phyloP scores from a whole-genome alignment of 2,329 filamentous ascomycete species.

The Diaporthe vexans region DNA sequence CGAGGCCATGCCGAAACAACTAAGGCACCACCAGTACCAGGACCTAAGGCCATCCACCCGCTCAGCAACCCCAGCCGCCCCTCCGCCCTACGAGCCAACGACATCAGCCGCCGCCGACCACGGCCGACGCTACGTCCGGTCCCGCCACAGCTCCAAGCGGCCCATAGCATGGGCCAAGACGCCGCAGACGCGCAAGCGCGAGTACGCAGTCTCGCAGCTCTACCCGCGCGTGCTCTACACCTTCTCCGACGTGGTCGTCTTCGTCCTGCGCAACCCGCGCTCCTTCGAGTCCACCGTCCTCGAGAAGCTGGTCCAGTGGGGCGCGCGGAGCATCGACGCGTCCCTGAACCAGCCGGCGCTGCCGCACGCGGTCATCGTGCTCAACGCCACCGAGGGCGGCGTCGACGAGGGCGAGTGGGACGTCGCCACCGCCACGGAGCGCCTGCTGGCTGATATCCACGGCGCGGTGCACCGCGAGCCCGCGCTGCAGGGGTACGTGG shows the following conservation, averaged over 20 bases:
- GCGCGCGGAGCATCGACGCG: constrained; percentile 59
- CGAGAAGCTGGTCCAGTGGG: constrained; percentile 60
- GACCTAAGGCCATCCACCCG: neutral
- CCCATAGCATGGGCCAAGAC: constrained; percentile 47
- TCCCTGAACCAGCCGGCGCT: constrained; percentile 67
- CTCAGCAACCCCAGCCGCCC: neutral
- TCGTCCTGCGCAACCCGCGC: constrained; percentile 53
- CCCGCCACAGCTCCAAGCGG: constrained; percentile 13
- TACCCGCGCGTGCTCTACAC: constrained; percentile 58
- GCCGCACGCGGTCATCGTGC: constrained; percentile 66
- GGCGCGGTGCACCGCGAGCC: constrained; percentile 17
- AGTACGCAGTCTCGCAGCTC: constrained; percentile 53
- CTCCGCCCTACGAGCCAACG: neutral
- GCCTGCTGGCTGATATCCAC: neutral
- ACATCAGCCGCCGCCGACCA: too few species aligned
- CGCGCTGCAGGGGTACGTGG: neutral
- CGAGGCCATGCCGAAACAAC: constrained; percentile 16
- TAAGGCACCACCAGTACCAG: constrained; percentile 7
- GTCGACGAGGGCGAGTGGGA: constrained; percentile 58
- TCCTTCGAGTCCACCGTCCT: constrained; percentile 46
- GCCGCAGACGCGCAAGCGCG: constrained; percentile 45
- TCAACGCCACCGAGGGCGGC: constrained; percentile 60
- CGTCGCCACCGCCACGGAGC: neutral
- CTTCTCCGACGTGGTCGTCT: constrained; percentile 58
- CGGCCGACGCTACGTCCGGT: neutral